Conservation (phyloP, 768 basidiomycete species). For the Phylloporus arenicola region DNA sequence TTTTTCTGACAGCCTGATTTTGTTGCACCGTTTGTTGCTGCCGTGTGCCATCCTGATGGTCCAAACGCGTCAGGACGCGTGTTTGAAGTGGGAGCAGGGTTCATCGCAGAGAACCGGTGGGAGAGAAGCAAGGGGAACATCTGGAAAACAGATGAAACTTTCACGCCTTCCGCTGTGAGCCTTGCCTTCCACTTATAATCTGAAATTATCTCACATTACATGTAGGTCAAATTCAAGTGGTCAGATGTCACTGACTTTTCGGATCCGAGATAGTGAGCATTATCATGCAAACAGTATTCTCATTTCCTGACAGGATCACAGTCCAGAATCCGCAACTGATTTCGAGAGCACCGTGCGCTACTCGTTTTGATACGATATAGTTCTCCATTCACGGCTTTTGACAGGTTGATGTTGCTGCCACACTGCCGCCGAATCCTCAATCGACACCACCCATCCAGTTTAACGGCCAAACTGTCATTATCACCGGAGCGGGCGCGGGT, state of each 20-base stretch:
- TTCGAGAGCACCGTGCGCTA: constrained; percentile 48
- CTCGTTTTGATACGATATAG: not conserved
- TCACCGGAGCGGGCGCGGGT: constrained; percentile 94
- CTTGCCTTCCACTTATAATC: not conserved
- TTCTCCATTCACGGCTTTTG: constrained; percentile 7
- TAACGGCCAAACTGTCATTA: constrained; percentile 84
- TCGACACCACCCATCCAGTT: constrained; percentile 68
- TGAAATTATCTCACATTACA: not conserved
- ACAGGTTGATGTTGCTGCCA: constrained; percentile 60
- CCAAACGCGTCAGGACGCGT: constrained; percentile 74
- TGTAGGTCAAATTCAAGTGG: constrained; percentile 80
- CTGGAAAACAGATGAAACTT: constrained; percentile 84
- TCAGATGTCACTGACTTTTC: constrained; percentile 74
- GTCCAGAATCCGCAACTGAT: constrained; percentile 64
- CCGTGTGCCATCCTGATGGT: constrained; percentile 80
- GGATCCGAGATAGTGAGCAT: constrained; percentile 59
- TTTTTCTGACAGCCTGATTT: constrained; percentile 60
- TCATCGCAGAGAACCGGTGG: constrained; percentile 88
- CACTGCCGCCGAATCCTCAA: constrained; percentile 63
- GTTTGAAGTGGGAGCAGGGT: constrained; percentile 93
- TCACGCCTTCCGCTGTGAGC: constrained; percentile 89
- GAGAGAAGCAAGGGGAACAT: constrained; percentile 82
- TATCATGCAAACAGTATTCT: not conserved
- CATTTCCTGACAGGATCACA: constrained; percentile 25
- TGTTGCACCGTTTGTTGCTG: constrained; percentile 88